Conservation (phyloP, 305 asterid genomes). For the Fraxinus dipetala region DNA sequence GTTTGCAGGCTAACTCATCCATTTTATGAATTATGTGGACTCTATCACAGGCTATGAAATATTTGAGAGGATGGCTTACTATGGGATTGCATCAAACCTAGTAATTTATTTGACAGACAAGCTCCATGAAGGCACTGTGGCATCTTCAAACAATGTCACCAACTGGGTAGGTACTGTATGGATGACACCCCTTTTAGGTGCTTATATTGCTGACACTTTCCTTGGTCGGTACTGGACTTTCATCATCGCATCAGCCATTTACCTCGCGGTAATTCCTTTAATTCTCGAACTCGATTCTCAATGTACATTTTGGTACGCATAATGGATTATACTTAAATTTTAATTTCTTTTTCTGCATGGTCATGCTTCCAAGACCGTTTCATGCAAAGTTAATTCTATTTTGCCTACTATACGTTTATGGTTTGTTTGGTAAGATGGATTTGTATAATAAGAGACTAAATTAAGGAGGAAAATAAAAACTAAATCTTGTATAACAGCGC, state of each 20-base stretch:
- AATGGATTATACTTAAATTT: neutral
- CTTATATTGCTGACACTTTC: conserved; percentile 65
- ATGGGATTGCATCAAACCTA: conserved; percentile 68
- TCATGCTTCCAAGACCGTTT: neutral
- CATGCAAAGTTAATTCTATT: neutral
- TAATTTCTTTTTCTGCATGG: neutral
- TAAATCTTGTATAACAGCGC: neutral
- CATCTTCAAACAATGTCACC: conserved; percentile 67
- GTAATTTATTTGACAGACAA: conserved; percentile 52
- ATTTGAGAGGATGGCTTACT: conserved; percentile 80
- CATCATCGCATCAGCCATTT: conserved; percentile 51
- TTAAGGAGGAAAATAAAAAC: neutral
- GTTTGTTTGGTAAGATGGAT: neutral
- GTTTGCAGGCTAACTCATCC: neutral
- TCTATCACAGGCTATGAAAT: conserved; percentile 56
- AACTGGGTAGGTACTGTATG: conserved; percentile 79
- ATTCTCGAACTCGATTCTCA: neutral
- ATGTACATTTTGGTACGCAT: neutral
- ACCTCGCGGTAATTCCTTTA: conserved; percentile 39
- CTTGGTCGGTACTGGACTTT: conserved; percentile 83
- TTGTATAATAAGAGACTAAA: neutral
- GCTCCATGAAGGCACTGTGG: conserved; percentile 73
- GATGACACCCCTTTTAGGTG: conserved; percentile 77
- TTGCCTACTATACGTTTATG: neutral
- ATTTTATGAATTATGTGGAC: neutral